Evolutionary conservation across 305 asterid genomes (phyloP).

Genomic region (Solanum hybrid): DNA sequence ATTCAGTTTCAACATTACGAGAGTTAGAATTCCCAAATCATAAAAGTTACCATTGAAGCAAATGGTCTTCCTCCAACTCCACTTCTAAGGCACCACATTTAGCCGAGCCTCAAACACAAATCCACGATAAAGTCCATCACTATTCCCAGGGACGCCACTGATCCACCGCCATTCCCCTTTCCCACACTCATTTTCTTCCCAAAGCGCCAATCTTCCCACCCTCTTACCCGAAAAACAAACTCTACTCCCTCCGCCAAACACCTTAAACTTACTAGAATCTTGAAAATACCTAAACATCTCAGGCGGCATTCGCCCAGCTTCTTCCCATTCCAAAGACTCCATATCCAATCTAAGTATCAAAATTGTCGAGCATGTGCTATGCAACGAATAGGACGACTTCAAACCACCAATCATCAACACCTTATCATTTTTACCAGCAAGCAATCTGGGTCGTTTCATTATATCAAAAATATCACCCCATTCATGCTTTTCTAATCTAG

Average conservation of each 20-base stretch:
- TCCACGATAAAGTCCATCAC: slow-evolving; percentile 83
- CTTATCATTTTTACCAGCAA: slow-evolving; percentile 49
- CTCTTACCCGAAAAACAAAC: slow-evolving; percentile 86
- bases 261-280: slow-evolving; percentile 91
- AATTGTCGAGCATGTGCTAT: slow-evolving; percentile 72
- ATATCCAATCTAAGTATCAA: slow-evolving; percentile 77
- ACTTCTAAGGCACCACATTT: slow-evolving; percentile 36
- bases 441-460: slow-evolving; percentile 69
- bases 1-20: not conserved
- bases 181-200: slow-evolving; percentile 60
- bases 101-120: slow-evolving; percentile 73
- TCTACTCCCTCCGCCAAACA: slow-evolving; percentile 78
- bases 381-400: slow-evolving; percentile 62
- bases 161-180: slow-evolving; percentile 80
- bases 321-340: slow-evolving; percentile 85
- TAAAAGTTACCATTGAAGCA: slow-evolving; percentile 7
- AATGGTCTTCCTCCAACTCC: not conserved
- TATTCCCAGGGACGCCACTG: slow-evolving; percentile 62
- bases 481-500: slow-evolving; percentile 58
- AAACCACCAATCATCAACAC: slow-evolving; percentile 80
- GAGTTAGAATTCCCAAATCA: not conserved
- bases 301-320: slow-evolving; percentile 82
- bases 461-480: slow-evolving; percentile 88
- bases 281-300: slow-evolving; percentile 68
- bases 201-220: slow-evolving; percentile 65